These are phyloP conservation scores for Auriscalpium microsporum DNA, from an alignment of 768 basidiomycete genomes.

Conservation along the genomic window DNA sequence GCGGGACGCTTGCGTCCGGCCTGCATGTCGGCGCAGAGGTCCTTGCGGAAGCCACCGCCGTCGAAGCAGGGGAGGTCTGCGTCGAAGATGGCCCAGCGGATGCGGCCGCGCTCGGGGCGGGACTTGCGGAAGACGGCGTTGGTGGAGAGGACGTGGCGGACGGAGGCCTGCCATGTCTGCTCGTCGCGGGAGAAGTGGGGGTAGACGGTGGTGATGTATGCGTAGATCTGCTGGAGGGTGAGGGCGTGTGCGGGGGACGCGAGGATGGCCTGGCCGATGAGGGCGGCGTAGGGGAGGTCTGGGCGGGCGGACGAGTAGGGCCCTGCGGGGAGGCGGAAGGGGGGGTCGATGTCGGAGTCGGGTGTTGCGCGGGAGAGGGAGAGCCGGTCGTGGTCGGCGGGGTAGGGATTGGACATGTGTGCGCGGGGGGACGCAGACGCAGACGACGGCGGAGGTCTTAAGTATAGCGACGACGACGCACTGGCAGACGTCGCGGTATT, in stretches of 20 bases:
- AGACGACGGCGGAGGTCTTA: too few species aligned
- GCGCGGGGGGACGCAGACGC: too few species aligned
- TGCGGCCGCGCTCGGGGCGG: conserved; percentile 68
- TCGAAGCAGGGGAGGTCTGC: conserved; percentile 77
- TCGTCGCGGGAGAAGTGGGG: conserved; percentile 91
- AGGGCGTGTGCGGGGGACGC: conserved; percentile 77
- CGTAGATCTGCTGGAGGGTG: conserved; percentile 92
- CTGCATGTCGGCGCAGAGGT: conserved; percentile 33
- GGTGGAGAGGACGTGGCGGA: conserved; percentile 92
- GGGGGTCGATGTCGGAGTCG: conserved; percentile 29
- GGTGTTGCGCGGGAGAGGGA: too few species aligned
- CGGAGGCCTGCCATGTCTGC: conserved; percentile 96
- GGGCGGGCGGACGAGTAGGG: conserved; percentile 79
- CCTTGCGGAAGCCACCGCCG: conserved; percentile 74
- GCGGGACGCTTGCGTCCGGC: conserved; percentile 17
- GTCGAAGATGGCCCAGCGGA: conserved; percentile 82
- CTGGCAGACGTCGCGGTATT: too few species aligned
- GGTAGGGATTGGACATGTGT: too few species aligned
- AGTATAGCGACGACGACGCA: too few species aligned
- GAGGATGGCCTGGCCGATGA: conserved; percentile 91
- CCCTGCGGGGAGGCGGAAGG: conserved; percentile 74
- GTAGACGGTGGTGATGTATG: conserved; percentile 90
- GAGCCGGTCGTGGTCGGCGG: too few species aligned
- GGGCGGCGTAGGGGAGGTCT: conserved; percentile 84
- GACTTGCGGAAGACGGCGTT: conserved; percentile 88